Base-by-base conservation (phyloP, 2,329 filamentous ascomycete genomes). In the Annulohypoxylon truncatum region DNA sequence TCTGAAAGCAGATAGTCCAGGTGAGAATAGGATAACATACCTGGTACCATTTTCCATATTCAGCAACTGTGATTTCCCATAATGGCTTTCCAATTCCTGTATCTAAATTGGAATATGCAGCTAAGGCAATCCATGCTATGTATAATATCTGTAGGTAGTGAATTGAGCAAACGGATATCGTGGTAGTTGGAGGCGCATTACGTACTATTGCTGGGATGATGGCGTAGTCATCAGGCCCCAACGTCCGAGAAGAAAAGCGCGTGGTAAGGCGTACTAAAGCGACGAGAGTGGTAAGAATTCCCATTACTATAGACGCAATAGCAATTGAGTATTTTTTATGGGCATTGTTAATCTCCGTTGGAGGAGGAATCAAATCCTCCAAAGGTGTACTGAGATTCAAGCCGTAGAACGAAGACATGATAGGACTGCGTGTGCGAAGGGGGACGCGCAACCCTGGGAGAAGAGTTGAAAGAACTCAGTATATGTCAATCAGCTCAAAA, bases 71-170 rank as follows among this genome's bases (percentile, higher is more conserved):
- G 47, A 75, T 71, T 31, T 75, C 73, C 58, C 66, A 70, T 1
- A 74, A 64, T 0, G 72, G 73, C 55, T 75, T 75, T 18, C 68
- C 72, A 9, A 72, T 64, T 2, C 72, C 72, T n/a, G 69, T 67
- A 42, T 68, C 53, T 10, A 74, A 57, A 40, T 68, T 66, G 18
- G 66, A 38, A 33, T 73, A 75, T 2, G 40, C 66, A 4, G 67
- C 62, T 56, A 75, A 67, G 1, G 52, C 42, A 4, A 66, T 67
- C 68, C 68, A 71, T 7, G 68, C 71, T 8, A 73, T 26, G 40
- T 72, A 74, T 1, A 73, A 44, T 7, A 70, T 12, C 72, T 74
- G 53, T 4, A 22, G 13, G 12, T n/a, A n/a, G n/a, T n/a, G n/a
- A n/a, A n/a, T n/a, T n/a, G n/a, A n/a, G n/a, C n/a, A n/a, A n/a